Percentiles rank a stretch among this genome's conserved stretches.
phyloP scores from a whole-genome alignment of 805 yeast species.

The Metschnikowia cubensis region DNA sequence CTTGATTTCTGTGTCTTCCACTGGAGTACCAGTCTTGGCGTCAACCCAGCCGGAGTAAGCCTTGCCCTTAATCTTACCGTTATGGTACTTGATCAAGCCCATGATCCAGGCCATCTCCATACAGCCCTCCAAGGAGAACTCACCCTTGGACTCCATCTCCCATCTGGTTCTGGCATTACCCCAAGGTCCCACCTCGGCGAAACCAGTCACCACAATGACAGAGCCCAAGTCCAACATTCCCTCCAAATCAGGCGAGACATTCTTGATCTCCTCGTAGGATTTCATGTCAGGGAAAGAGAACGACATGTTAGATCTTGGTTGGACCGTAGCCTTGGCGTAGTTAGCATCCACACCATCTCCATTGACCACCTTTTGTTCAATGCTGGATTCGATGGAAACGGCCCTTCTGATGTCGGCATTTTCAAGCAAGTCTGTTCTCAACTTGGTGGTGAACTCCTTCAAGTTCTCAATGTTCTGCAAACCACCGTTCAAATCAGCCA shows the following conservation, averaged over 20 bases:
- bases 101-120: conserved; percentile 99
- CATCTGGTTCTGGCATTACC: conserved; percentile 98
- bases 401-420: conserved; percentile 93
- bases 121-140: conserved; percentile 94
- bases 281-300: conserved; percentile 90
- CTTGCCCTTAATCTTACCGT: conserved; percentile 83
- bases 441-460: conserved; percentile 76
- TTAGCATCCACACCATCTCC: conserved; percentile 89
- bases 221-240: conserved; percentile 90
- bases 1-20: conserved; percentile 93
- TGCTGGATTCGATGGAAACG: conserved; percentile 87
- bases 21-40: conserved; percentile 86
- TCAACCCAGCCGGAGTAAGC: conserved; percentile 98
- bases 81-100: conserved; percentile 95
- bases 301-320: conserved; percentile 93
- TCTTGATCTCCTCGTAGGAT: conserved; percentile 67
- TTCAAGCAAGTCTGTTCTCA: conserved; percentile 73
- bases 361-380: conserved; percentile 79
- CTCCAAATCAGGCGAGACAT: conserved; percentile 68
- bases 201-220: conserved; percentile 95
- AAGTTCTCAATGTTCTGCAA: conserved; percentile 88
- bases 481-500: conserved; percentile 99
- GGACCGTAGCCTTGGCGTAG: conserved; percentile 68
- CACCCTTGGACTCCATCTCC: conserved; percentile 98
- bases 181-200: conserved; percentile 99